phyloP scores from a whole-genome alignment of 306 rosid genomes.

The Alnus glutinosa region DNA sequence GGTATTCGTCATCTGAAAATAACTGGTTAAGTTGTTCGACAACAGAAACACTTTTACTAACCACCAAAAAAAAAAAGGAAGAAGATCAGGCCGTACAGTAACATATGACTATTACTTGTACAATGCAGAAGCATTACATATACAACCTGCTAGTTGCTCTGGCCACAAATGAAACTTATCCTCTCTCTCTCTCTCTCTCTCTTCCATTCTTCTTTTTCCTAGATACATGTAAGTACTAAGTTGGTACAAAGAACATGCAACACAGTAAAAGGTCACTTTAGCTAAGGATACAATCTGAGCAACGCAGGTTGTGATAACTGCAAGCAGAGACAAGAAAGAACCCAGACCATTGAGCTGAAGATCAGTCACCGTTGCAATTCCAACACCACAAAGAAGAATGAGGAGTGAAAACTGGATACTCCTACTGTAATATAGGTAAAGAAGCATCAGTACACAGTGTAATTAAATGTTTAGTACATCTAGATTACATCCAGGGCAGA shows the following conservation, averaged over 20 bases:
- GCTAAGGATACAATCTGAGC: conserved; percentile 94
- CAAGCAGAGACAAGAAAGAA: conserved; percentile 77
- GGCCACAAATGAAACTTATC: background rate
- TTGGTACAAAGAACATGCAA: background rate
- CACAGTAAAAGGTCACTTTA: background rate
- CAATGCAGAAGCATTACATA: background rate
- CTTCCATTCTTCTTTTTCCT: background rate
- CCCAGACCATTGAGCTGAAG: conserved; percentile 90
- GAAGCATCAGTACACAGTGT: conserved; percentile 18
- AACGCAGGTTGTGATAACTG: conserved; percentile 85
- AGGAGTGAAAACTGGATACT: conserved; percentile 74
- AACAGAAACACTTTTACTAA: background rate
- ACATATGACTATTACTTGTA: background rate
- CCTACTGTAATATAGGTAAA: conserved; percentile 31
- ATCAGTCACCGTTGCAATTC: conserved; percentile 93
- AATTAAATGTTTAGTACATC: background rate
- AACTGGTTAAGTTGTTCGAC: conserved; percentile 57
- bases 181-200: background rate
- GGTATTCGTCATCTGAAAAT: conserved; percentile 84
- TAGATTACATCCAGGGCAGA: background rate
- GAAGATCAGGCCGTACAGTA: background rate
- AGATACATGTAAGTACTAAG: background rate
- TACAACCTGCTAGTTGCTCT: background rate
- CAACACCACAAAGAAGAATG: conserved; percentile 86
- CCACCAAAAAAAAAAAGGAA: background rate